These are phyloP conservation scores for Waitea zeae DNA, from an alignment of 1,284 basidiomycete species.

Conservation along the genomic window DNA sequence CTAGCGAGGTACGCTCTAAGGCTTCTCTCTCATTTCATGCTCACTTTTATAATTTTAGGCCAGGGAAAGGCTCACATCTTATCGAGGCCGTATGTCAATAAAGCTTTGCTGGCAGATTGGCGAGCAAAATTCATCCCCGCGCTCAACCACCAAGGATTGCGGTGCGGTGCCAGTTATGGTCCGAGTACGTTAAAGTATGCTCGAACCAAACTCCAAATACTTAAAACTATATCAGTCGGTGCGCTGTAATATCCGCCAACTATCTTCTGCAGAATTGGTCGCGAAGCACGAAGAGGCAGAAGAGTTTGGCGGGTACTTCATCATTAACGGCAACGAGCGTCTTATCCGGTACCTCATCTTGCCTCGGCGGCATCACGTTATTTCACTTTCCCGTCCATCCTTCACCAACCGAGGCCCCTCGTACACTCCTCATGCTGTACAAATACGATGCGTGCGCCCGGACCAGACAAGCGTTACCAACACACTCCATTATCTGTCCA, in stretches of 20 bases:
- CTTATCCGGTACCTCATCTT: conserved; percentile 95
- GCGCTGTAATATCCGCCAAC: conserved; percentile 77
- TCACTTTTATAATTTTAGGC: conserved; percentile 30
- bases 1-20: conserved; percentile 54
- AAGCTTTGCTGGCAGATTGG: conserved; percentile 87
- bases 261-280: conserved; percentile 82
- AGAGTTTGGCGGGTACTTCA: conserved; percentile 97
- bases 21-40: conserved; percentile 1
- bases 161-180: conserved; percentile 95
- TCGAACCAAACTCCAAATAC: too few species aligned
- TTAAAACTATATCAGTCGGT: conserved; percentile 51
- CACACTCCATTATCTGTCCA: conserved; percentile 92
- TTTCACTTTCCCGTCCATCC: conserved; percentile 71
- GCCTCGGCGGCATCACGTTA: conserved; percentile 79
- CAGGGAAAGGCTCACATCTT: conserved; percentile 83
- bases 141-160: conserved; percentile 73
- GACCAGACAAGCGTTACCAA: conserved; percentile 92
- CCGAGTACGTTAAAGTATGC: conserved; percentile 39
- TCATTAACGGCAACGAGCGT: conserved; percentile 98
- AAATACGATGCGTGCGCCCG: conserved; percentile 86
- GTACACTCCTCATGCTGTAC: conserved; percentile 88
- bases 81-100: conserved; percentile 83
- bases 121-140: conserved; percentile 49
- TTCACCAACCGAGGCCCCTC: conserved; percentile 88
- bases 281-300: conserved; percentile 89